Percentiles rank a stretch among this genome's conserved stretches.
Conservation (phyloP, 352 stramenopile genomes). For the Phytopythium oedochilum region DNA sequence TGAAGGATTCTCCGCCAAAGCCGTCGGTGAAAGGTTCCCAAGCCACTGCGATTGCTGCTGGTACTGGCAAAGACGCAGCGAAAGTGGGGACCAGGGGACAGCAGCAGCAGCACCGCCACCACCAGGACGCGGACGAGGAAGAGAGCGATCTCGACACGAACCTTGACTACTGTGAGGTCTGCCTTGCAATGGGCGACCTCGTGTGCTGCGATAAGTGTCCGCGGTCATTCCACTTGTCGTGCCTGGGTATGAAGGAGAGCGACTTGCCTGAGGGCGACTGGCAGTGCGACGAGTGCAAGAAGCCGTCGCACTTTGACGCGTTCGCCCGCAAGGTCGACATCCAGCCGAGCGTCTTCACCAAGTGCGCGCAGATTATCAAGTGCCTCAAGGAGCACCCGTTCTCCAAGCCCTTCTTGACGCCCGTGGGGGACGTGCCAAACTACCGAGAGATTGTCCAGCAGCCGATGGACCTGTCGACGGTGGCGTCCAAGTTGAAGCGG, state of each 20-base stretch:
- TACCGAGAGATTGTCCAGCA: constrained; percentile 76
- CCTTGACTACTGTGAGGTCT: constrained; percentile 85
- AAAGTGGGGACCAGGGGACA: too few relatives aligned
- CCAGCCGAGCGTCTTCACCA: constrained; percentile 49
- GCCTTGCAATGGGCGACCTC: constrained; percentile 73
- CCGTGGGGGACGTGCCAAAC: constrained; percentile 70
- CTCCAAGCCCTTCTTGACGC: constrained; percentile 68
- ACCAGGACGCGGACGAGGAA: constrained; percentile 13
- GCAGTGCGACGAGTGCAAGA: constrained; percentile 74
- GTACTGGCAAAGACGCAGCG: not conserved
- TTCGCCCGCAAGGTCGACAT: constrained; percentile 40
- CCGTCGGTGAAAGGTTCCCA: not conserved
- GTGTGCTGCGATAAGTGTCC: constrained; percentile 91
- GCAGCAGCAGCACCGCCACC: not conserved
- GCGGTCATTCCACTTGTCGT: constrained; percentile 89
- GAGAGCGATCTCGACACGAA: constrained; percentile 57
- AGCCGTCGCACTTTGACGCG: constrained; percentile 58
- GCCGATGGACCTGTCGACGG: constrained; percentile 77
- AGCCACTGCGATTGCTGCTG: not conserved
- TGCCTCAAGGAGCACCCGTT: constrained; percentile 75
- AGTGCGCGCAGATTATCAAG: constrained; percentile 64
- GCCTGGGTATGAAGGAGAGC: constrained; percentile 62
- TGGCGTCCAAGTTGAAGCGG: constrained; percentile 57
- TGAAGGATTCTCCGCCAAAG: not conserved
- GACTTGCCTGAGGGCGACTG: constrained; percentile 78